Base-by-base conservation (phyloP, 2,329 filamentous ascomycete genomes). In the Gaeumannomyces sp. region DNA sequence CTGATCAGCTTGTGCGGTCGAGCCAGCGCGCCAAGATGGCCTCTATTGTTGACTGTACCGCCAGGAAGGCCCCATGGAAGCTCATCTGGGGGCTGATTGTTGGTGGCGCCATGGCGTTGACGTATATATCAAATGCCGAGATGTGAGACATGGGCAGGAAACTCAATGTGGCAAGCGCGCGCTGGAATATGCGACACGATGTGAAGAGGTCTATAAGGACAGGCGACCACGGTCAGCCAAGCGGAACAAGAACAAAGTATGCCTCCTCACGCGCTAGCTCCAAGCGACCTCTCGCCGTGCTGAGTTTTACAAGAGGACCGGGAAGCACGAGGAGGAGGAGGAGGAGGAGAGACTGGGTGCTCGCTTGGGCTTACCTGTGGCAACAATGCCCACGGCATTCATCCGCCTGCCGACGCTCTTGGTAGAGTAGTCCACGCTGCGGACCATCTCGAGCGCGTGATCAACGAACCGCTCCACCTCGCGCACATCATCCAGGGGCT, bases 381-480 rank as follows among this genome's bases (percentile, higher is more conserved):
- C 77, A 60, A 85, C 85, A 70, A 90, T 86, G 60, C 87, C 87
- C 33, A 94, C 77, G 66, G 85, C 85, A 73, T 95, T 94, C 29
- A 90, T 88, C 65, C 92, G 85, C 65, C 94, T 87, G 56, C 95
- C 89, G 63, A 96, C 86, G 70, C 88, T 92, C 75, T 91, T 91
- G 0, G 91, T 94, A 64, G 91, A 89, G 71, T 90, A 88, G 71
- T 93, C 93, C 66, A 98, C 87, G 68, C 89, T 87, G 62, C 93
- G 88, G 56, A 99, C 89, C 76, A 93, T 93, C 64, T 98, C 94
- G 70, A 92, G 87, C 27, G 94, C 94, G 73, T 97, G 91, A 63
- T 92, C 89, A 64, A 97, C 89, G 75, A 99, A 97, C 70, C 95
- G 89, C 72, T 98, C 94, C 3, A 97, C 93, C 76, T 97, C 94